These are phyloP conservation scores for Alisma plantagoaquatica DNA, from an alignment of 106 monocot genomes.

Conservation along the genomic window DNA sequence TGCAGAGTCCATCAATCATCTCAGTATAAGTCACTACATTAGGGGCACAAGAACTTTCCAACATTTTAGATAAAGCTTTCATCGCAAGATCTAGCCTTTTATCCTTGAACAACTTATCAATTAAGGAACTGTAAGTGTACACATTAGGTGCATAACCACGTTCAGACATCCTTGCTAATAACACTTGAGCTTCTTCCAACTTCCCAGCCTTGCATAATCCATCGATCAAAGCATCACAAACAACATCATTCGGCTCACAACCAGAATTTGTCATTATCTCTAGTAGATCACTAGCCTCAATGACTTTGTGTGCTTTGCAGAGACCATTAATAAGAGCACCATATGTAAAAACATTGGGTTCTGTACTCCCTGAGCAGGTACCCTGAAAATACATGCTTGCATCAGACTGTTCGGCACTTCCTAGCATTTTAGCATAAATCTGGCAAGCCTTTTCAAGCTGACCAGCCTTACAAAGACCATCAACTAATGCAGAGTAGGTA, in stretches of 20 bases:
- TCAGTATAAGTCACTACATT: slow-evolving; percentile 92
- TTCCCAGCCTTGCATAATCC: slow-evolving; percentile 85
- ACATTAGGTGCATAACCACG: slow-evolving; percentile 63
- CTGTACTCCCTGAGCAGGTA: slow-evolving; percentile 7
- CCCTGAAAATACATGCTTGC: slow-evolving; percentile 38
- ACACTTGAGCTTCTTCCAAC: slow-evolving; percentile 67
- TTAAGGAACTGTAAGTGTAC: slow-evolving; percentile 81
- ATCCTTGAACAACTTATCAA: slow-evolving; percentile 87
- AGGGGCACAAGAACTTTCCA: slow-evolving; percentile 73
- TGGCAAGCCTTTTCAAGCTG: slow-evolving; percentile 60
- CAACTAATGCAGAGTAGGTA: slow-evolving; percentile 82
- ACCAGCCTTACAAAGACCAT: slow-evolving; percentile 89
- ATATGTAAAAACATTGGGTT: slow-evolving; percentile 93
- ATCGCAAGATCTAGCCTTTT: slow-evolving; percentile 78
- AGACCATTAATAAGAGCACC: slow-evolving; percentile 93
- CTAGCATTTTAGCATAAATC: slow-evolving; percentile 73
- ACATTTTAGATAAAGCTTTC: slow-evolving; percentile 80
- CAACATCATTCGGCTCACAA: slow-evolving; percentile 79
- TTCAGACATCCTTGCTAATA: slow-evolving; percentile 63
- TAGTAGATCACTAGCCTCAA: slow-evolving; percentile 59
- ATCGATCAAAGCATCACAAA: slow-evolving; percentile 94
- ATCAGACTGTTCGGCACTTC: slow-evolving; percentile 33
- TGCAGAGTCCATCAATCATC: slow-evolving; percentile 98
- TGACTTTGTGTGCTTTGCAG: slow-evolving; percentile 87
- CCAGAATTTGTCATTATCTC: slow-evolving; percentile 56